These are phyloP conservation scores for Chaetomiaceae sp. DNA, from an alignment of 2,329 filamentous ascomycete genomes.

Conservation along the genomic window DNA sequence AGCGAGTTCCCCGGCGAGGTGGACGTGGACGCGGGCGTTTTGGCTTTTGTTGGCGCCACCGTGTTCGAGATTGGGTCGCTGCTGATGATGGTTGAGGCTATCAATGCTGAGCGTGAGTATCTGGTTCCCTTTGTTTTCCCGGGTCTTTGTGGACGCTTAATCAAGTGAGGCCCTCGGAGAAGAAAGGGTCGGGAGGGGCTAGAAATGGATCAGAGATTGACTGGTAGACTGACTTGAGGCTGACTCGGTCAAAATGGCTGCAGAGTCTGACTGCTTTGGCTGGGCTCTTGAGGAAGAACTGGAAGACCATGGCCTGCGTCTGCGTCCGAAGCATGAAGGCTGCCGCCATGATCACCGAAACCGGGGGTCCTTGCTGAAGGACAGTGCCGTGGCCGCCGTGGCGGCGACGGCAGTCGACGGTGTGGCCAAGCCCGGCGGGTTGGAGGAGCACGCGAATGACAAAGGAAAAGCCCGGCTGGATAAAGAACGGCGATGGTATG, in stretches of 20 bases:
- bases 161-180: too few relatives aligned
- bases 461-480: background rate
- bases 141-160: too few relatives aligned
- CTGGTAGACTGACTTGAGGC: background rate
- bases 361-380: conserved; percentile 7
- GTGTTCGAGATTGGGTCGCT: conserved; percentile 60
- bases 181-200: too few relatives aligned
- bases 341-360: conserved; percentile 21
- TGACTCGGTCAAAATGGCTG: background rate
- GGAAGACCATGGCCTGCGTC: conserved; percentile 23
- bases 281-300: conserved; percentile 56
- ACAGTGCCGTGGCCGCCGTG: background rate
- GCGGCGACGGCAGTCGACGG: background rate
- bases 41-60: conserved; percentile 60
- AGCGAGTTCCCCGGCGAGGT: conserved; percentile 50
- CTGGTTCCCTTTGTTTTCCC: background rate
- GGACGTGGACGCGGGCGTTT: conserved; percentile 48
- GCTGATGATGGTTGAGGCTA: conserved; percentile 58
- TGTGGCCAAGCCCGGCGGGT: background rate
- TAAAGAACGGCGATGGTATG: conserved; percentile 1
- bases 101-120: conserved; percentile 55
- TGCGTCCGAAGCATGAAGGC: conserved; percentile 13
- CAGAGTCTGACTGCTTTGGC: conserved; percentile 54
- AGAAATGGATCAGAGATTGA: too few relatives aligned
- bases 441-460: background rate